Percentiles rank a stretch among this genome's conserved stretches.
Conservation (phyloP, 176 grass and related monocot genomes). For the Cocos nucifera region DNA sequence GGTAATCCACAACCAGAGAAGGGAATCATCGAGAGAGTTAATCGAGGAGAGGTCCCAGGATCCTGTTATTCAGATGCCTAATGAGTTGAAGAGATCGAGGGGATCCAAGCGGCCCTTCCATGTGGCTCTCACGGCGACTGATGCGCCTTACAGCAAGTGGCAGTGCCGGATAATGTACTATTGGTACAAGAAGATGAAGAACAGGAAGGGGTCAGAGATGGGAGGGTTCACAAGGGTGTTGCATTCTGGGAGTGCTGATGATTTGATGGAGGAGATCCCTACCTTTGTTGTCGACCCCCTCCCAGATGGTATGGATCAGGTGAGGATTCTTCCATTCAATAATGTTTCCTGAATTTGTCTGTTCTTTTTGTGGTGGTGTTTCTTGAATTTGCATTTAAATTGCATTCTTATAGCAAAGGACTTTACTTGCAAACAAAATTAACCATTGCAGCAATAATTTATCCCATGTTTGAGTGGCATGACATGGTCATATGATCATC, state of each 20-base stretch:
- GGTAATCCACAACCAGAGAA: conserved; percentile 27
- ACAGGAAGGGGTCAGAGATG: conserved; percentile 48
- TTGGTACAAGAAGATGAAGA: conserved; percentile 77
- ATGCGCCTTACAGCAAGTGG: conserved; percentile 63
- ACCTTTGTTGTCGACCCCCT: conserved; percentile 84
- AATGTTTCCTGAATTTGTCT: too few relatives aligned
- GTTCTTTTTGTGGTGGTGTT: too few relatives aligned
- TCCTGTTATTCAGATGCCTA: conserved; percentile 26
- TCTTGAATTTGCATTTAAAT: too few relatives aligned
- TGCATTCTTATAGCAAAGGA: too few relatives aligned
- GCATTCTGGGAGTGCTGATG: conserved; percentile 65
- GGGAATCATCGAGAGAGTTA: conserved; percentile 22
- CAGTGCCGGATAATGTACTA: conserved; percentile 86
- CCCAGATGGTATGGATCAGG: conserved; percentile 55
- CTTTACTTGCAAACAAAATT: too few relatives aligned
- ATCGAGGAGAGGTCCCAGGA: conserved; percentile 17
- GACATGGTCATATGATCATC: too few relatives aligned
- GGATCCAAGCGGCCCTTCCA: conserved; percentile 45
- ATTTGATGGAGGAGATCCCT: conserved; percentile 76
- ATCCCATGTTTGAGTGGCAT: too few relatives aligned
- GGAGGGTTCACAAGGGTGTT: conserved; percentile 84
- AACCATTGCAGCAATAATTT: too few relatives aligned
- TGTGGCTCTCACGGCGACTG: conserved; percentile 63
- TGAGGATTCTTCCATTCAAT: conserved; percentile 7
- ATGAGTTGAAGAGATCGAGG: conserved; percentile 17